These are phyloP conservation scores for Dothideomycetes sp. DNA, from an alignment of 2,329 filamentous ascomycete genomes.

Conservation along the genomic window DNA sequence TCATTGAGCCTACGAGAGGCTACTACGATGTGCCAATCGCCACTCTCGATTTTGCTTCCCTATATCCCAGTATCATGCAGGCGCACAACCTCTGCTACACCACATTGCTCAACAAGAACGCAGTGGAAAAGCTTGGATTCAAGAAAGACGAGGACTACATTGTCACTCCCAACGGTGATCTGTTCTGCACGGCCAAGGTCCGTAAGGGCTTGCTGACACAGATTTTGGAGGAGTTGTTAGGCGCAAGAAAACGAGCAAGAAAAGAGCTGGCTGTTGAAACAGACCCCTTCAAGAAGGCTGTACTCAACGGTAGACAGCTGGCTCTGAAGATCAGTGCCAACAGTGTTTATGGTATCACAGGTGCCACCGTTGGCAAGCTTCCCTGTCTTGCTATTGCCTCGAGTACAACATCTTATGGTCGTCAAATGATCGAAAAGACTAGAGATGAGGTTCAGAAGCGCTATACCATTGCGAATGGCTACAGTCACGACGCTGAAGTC, in stretches of 20 bases:
- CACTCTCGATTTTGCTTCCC: constrained; percentile 94
- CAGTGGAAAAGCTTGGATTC: constrained; percentile 65
- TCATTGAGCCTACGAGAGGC: constrained; percentile 87
- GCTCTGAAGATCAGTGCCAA: constrained; percentile 96
- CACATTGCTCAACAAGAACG: constrained; percentile 71
- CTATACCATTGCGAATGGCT: constrained; percentile 90
- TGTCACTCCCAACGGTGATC: constrained; percentile 85
- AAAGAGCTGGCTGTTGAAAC: constrained; percentile 79
- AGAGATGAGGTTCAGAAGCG: constrained; percentile 87
- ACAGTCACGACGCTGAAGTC: constrained; percentile 87
- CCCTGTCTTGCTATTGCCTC: constrained; percentile 92
- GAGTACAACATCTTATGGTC: constrained; percentile 92
- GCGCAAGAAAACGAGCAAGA: constrained; percentile 92
- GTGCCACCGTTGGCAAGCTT: constrained; percentile 89
- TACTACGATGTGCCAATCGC: constrained; percentile 95
- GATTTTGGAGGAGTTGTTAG: constrained; percentile 86
- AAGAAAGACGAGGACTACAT: constrained; percentile 93
- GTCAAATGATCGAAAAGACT: constrained; percentile 98
- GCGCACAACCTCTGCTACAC: constrained; percentile 98
- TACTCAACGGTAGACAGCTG: constrained; percentile 92
- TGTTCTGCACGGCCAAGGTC: constrained; percentile 80
- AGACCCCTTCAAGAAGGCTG: constrained; percentile 95
- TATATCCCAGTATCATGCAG: constrained; percentile 98
- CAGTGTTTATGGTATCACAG: constrained; percentile 94
- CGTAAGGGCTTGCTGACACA: constrained; percentile 88